phyloP scores from a whole-genome alignment of 108 stramenopile species.

The Cyclostephanos tholiformis region DNA sequence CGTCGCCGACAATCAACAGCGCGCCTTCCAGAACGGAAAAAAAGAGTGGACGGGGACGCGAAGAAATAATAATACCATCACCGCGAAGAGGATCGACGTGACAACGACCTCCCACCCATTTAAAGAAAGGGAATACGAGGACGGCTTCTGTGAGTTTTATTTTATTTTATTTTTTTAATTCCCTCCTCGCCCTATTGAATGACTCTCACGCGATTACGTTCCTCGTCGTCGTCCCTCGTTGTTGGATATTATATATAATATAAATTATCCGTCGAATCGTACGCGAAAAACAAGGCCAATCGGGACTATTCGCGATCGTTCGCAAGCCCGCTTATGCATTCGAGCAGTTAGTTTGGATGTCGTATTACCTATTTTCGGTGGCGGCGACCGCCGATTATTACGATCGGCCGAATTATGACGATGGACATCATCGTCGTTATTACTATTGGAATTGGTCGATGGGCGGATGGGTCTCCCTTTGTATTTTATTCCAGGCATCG shows the following conservation, averaged over 20 bases:
- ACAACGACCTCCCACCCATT: neutral
- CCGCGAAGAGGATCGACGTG: neutral
- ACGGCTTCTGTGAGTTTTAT: constrained; percentile 55
- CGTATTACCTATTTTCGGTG: constrained; percentile 64
- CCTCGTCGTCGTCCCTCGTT: no score
- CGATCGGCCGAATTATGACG: neutral
- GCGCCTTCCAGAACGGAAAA: constrained; percentile 74
- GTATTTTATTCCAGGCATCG: constrained; percentile 70
- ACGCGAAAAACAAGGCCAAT: constrained; percentile 32
- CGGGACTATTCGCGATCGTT: constrained; percentile 70
- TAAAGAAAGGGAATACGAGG: constrained; percentile 52
- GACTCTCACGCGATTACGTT: no score
- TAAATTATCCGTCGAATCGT: no score
- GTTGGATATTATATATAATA: no score
- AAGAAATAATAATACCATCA: neutral
- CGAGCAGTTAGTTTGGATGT: constrained; percentile 73
- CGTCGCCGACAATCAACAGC: constrained; percentile 80
- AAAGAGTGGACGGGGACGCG: constrained; percentile 15
- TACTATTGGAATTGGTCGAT: constrained; percentile 57
- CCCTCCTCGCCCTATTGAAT: no score
- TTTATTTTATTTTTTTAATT: no score
- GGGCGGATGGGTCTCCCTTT: constrained; percentile 53
- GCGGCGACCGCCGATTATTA: constrained; percentile 21
- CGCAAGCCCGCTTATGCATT: constrained; percentile 83
- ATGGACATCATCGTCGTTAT: neutral